These are phyloP conservation scores for Aphanocladium album DNA, from an alignment of 2,329 filamentous ascomycete species.

Conservation along the genomic window DNA sequence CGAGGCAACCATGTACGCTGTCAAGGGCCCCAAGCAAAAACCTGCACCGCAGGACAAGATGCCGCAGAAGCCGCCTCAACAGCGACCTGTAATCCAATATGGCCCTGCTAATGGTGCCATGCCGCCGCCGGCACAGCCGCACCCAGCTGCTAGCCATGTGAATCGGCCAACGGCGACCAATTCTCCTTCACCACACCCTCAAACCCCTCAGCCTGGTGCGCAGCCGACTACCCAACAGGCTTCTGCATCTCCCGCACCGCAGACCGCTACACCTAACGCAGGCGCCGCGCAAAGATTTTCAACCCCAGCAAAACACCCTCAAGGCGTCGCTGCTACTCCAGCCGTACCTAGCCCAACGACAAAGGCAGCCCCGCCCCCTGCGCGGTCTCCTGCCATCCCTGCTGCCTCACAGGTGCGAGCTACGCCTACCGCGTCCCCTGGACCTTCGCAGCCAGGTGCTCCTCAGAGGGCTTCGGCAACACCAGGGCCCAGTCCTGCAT, in stretches of 20 bases:
- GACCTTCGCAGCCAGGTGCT: not conserved
- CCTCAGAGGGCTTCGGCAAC: slow-evolving; percentile 5
- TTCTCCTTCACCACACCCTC: slow-evolving; percentile 3
- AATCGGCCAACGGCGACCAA: slow-evolving; percentile 2
- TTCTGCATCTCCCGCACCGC: not conserved
- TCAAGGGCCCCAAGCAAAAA: slow-evolving; percentile 56
- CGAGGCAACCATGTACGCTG: slow-evolving; percentile 67
- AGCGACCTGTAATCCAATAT: slow-evolving; percentile 57
- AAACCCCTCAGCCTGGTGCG: not conserved
- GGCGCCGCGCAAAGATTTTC: not conserved
- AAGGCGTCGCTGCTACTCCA: slow-evolving; percentile 15
- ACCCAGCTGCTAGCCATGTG: slow-evolving; percentile 6
- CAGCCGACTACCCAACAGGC: not conserved
- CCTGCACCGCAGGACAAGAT: slow-evolving; percentile 29
- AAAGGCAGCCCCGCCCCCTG: slow-evolving; percentile 8
- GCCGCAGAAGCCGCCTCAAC: slow-evolving; percentile 16
- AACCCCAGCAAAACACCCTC: slow-evolving; percentile 13
- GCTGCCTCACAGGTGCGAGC: not conserved
- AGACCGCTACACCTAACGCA: not conserved
- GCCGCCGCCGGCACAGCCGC: slow-evolving; percentile 45
- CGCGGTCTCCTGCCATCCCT: not conserved
- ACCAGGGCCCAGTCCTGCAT: slow-evolving; percentile 13
- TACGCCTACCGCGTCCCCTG: not conserved
- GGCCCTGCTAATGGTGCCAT: slow-evolving; percentile 59
- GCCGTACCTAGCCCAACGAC: slow-evolving; percentile 19